Conservation (phyloP, 345 rosid species). For the Populus pruinosa region DNA sequence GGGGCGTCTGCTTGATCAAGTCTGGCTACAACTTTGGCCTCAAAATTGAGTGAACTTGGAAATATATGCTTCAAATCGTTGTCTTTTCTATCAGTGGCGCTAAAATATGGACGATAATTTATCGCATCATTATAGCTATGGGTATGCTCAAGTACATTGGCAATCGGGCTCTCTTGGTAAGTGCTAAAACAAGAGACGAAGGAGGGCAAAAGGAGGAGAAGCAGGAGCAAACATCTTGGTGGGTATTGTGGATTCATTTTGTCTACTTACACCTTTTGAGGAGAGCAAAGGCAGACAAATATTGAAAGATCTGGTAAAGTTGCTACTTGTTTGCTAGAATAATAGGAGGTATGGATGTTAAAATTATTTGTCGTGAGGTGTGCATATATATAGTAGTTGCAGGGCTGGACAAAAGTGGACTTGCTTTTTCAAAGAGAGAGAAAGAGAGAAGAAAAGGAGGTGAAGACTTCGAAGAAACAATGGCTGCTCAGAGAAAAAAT, state of each 20-base stretch:
- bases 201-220: slow-evolving; percentile 9
- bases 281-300: neutral
- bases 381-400: slow-evolving; percentile 2
- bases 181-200: slow-evolving; percentile 16
- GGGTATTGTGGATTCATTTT: slow-evolving; percentile 20
- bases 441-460: neutral
- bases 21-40: slow-evolving; percentile 3
- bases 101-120: neutral
- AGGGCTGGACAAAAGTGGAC: neutral
- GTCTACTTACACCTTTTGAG: neutral
- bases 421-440: slow-evolving; percentile 1
- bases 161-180: slow-evolving; percentile 6
- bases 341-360: neutral
- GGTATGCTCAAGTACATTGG: neutral
- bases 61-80: neutral
- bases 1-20: neutral
- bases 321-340: neutral
- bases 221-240: slow-evolving; percentile 3
- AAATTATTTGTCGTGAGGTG: slow-evolving; percentile 5
- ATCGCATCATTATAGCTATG: neutral
- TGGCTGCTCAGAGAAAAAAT: neutral
- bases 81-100: neutral
- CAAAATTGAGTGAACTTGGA: neutral
- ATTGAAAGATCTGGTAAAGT: neutral
- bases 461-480: slow-evolving; percentile 1